These are phyloP conservation scores for Phylloporus rhodoxanthus DNA, from an alignment of 768 basidiomycete genomes.

Conservation along the genomic window DNA sequence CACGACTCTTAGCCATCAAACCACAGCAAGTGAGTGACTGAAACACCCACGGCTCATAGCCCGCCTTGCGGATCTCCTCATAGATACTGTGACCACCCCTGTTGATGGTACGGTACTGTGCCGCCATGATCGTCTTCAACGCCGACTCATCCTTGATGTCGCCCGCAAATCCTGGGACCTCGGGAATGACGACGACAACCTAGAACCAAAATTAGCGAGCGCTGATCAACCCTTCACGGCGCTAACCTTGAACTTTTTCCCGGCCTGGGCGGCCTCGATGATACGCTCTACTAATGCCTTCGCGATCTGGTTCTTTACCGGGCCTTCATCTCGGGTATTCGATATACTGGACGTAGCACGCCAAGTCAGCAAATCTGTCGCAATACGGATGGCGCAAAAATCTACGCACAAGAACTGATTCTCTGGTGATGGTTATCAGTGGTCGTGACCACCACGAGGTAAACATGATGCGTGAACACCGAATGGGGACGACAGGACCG, in stretches of 20 bases:
- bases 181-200: conserved; percentile 86
- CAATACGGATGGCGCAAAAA: background rate
- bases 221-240: background rate
- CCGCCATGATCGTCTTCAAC: conserved; percentile 81
- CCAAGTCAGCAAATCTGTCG: conserved; percentile 2
- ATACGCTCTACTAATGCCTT: conserved; percentile 80
- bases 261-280: conserved; percentile 64
- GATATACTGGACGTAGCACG: conserved; percentile 55
- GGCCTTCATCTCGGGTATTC: conserved; percentile 53
- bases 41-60: conserved; percentile 66
- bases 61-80: conserved; percentile 69
- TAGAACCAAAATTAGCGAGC: conserved; percentile 25
- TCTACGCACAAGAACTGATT: conserved; percentile 81
- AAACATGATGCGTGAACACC: conserved; percentile 9
- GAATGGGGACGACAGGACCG: background rate
- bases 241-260: conserved; percentile 70
- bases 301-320: conserved; percentile 79
- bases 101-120: conserved; percentile 84
- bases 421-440: conserved; percentile 32
- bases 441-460: conserved; percentile 9
- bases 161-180: conserved; percentile 87
- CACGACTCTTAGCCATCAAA: background rate
- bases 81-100: conserved; percentile 85
- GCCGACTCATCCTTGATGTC: conserved; percentile 62
- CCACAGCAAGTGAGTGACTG: background rate